phyloP scores from a whole-genome alignment of 768 basidiomycete genomes.

The Tricholoma sp. region DNA sequence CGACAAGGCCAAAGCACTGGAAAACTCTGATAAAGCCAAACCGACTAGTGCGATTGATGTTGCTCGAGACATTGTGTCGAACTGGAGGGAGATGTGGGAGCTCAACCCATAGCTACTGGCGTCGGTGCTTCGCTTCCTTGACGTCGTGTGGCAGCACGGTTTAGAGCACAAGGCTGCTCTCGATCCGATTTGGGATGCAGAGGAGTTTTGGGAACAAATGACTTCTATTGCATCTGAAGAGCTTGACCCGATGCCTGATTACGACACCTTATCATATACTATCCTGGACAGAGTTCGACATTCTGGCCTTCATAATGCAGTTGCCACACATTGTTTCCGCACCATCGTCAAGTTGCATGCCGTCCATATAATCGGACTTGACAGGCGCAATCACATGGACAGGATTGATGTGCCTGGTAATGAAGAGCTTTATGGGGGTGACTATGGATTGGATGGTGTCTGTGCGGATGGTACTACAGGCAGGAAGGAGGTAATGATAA shows the following conservation, averaged over 20 bases:
- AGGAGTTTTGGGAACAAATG: constrained; percentile 68
- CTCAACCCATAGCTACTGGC: constrained; percentile 72
- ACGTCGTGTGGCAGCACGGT: constrained; percentile 76
- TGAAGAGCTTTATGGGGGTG: constrained; percentile 39
- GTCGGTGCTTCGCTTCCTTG: constrained; percentile 70
- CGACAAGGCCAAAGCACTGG: constrained; percentile 28
- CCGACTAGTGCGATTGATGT: constrained; percentile 57
- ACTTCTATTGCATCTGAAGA: constrained; percentile 60
- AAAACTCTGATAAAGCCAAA: constrained; percentile 26
- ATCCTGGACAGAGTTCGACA: constrained; percentile 42
- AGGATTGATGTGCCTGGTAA: constrained; percentile 18
- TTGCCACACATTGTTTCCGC: constrained; percentile 63
- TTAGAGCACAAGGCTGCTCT: constrained; percentile 64
- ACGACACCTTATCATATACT: constrained; percentile 45
- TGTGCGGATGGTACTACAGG: constrained; percentile 62
- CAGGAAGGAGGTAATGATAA: constrained; percentile 49
- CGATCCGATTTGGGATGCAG: constrained; percentile 50
- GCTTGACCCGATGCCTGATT: constrained; percentile 71
- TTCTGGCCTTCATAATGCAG: constrained; percentile 54
- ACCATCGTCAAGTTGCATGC: constrained; percentile 70
- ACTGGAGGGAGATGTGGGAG: constrained; percentile 76
- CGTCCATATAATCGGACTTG: constrained; percentile 67
- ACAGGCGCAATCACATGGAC: constrained; percentile 43
- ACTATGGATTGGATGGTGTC: constrained; percentile 35
- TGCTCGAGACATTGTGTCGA: constrained; percentile 58